Conservation (phyloP, 768 basidiomycete genomes). For the Suillus subaureus region DNA sequence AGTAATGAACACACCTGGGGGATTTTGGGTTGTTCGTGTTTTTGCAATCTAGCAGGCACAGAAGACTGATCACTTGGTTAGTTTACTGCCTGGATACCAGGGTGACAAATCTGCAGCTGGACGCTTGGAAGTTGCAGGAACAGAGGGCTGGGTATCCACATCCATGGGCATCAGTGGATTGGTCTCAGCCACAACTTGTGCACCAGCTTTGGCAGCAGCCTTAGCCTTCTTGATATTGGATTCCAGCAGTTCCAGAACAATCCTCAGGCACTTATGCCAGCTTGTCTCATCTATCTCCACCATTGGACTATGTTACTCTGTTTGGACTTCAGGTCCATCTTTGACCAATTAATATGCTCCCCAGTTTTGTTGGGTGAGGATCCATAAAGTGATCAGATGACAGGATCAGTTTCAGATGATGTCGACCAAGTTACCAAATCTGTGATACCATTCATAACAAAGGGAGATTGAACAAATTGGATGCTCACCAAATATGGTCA, state of each 20-base stretch:
- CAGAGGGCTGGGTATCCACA: too few relatives aligned
- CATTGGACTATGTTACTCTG: not conserved
- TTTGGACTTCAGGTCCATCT: not conserved
- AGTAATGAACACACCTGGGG: too few relatives aligned
- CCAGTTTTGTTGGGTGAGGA: not conserved
- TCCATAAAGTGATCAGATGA: not conserved
- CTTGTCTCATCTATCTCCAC: not conserved
- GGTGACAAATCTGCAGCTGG: not conserved
- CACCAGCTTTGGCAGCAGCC: too few relatives aligned
- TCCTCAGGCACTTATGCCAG: not conserved
- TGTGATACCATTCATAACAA: not conserved
- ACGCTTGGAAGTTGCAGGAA: not conserved
- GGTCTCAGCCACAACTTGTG: not conserved
- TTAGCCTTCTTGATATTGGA: not conserved
- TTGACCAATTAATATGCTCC: fast-evolving
- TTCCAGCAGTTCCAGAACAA: not conserved
- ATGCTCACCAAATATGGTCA: not conserved
- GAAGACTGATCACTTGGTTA: not conserved
- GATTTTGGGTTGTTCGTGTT: not conserved
- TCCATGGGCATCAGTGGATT: not conserved
- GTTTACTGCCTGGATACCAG: not conserved
- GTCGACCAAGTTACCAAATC: not conserved
- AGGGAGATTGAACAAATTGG: not conserved
- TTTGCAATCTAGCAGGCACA: not conserved
- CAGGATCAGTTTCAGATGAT: not conserved